Percentiles rank a stretch among this genome's conserved stretches.
phyloP scores from a whole-genome alignment of 2,329 filamentous ascomycete species.

The Fonsecaea nubica region DNA sequence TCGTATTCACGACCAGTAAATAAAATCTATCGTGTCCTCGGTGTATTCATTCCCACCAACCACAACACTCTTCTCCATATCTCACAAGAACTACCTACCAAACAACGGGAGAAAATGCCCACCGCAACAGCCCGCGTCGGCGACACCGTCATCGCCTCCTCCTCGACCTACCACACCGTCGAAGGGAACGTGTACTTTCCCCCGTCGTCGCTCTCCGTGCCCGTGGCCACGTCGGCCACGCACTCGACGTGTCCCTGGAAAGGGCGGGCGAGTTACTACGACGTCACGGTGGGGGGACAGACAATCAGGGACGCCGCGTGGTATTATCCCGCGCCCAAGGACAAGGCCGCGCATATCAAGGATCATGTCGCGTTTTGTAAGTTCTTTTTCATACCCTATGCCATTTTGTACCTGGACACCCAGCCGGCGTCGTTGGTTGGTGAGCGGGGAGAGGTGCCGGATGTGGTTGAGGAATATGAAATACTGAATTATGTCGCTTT shows the following conservation, averaged over 20 bases:
- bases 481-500: not conserved
- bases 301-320: constrained; percentile 63
- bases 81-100: not conserved
- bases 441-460: too few relatives aligned
- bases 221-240: constrained; percentile 55
- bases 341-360: constrained; percentile 59
- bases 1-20: too few relatives aligned
- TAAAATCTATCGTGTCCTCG: too few relatives aligned
- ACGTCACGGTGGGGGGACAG: constrained; percentile 56
- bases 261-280: constrained; percentile 64
- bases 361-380: constrained; percentile 66
- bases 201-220: constrained; percentile 50
- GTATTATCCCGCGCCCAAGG: constrained; percentile 63
- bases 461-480: too few relatives aligned
- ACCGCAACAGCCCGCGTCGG: constrained; percentile 57
- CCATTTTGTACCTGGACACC: too few relatives aligned
- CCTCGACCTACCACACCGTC: constrained; percentile 60
- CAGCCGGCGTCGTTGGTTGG: too few relatives aligned
- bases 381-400: too few relatives aligned
- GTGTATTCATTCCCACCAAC: not conserved
- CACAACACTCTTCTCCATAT: not conserved
- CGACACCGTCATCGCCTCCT: constrained; percentile 58
- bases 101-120: constrained; percentile 40
- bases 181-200: constrained; percentile 67
- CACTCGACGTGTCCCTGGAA: constrained; percentile 64